Conservation (phyloP, 768 basidiomycete species). For the Termitomyces sp. region DNA sequence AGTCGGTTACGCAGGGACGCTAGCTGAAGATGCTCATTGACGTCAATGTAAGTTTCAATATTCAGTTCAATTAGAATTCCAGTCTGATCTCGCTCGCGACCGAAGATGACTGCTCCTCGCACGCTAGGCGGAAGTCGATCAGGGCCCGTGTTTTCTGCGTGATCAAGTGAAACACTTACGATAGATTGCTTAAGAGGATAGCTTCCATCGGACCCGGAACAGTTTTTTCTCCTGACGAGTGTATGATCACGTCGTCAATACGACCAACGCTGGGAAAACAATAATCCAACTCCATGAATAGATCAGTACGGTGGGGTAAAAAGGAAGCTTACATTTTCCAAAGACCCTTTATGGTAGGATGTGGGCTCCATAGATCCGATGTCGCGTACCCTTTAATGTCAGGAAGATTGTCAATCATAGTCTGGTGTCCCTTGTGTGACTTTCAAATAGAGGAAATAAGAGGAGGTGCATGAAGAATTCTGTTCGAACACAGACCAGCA, state of each 20-base stretch:
- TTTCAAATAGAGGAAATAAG: background rate
- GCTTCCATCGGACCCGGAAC: constrained; percentile 30
- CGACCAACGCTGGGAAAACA: constrained; percentile 27
- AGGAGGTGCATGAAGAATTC: background rate
- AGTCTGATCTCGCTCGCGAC: constrained; percentile 23
- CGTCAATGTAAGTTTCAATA: constrained; percentile 15
- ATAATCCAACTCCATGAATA: background rate
- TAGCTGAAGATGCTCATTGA: constrained; percentile 10
- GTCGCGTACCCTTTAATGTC: constrained; percentile 5
- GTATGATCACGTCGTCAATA: constrained; percentile 33
- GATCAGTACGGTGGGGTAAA: background rate
- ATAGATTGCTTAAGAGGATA: constrained; percentile 12
- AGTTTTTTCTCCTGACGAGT: constrained; percentile 30
- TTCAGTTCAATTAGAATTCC: constrained; percentile 21
- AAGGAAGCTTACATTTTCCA: constrained; percentile 6
- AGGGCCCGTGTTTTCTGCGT: background rate
- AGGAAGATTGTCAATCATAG: constrained; percentile 2
- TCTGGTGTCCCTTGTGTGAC: background rate
- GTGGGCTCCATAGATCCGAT: constrained; percentile 4
- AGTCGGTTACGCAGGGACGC: constrained; percentile 26
- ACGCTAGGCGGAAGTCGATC: background rate
- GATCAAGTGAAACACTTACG: constrained; percentile 6
- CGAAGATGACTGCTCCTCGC: constrained; percentile 31
- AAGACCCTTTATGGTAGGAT: constrained; percentile 2
- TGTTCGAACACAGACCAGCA: constrained; percentile 21